phyloP scores from a whole-genome alignment of 2,329 filamentous ascomycete genomes.

The Samsoniella hepiali region DNA sequence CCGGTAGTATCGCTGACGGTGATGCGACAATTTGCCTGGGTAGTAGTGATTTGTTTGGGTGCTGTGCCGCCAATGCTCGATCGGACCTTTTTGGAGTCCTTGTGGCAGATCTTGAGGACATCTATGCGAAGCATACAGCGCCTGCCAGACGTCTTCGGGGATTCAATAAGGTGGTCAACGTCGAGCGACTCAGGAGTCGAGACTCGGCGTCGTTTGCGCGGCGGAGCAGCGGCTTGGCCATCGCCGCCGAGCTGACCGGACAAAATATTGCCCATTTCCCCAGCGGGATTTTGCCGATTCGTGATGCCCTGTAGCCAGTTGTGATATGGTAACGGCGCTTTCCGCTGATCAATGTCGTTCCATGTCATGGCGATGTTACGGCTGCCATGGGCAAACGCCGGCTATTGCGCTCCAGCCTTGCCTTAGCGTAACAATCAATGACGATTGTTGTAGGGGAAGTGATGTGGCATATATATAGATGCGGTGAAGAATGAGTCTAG shows the following conservation, averaged over 20 bases:
- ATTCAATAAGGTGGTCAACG: constrained; percentile 33
- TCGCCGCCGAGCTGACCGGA: constrained; percentile 37
- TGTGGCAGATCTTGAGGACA: constrained; percentile 51
- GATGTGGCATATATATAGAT: neutral
- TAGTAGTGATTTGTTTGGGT: constrained; percentile 30
- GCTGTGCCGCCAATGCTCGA: constrained; percentile 29
- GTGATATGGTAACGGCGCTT: constrained; percentile 53
- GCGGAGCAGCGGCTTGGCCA: constrained; percentile 35
- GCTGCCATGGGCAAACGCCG: constrained; percentile 6
- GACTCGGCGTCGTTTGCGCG: constrained; percentile 51
- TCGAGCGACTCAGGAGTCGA: constrained; percentile 36
- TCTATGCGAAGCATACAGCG: constrained; percentile 49
- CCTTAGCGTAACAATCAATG: neutral
- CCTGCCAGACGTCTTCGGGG: constrained; percentile 30
- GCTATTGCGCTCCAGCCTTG: neutral
- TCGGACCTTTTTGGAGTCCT: constrained; percentile 40
- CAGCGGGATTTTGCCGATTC: constrained; percentile 36
- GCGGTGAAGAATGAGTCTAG: neutral
- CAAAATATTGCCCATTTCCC: constrained; percentile 43
- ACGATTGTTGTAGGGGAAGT: neutral
- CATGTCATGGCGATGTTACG: constrained; percentile 43
- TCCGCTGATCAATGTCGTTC: constrained; percentile 45
- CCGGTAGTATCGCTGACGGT: constrained; percentile 35
- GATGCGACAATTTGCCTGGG: constrained; percentile 37
- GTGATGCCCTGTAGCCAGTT: constrained; percentile 50